Conservation (phyloP, 176 grass and related monocot genomes). For the Aegilops sharonensis region DNA sequence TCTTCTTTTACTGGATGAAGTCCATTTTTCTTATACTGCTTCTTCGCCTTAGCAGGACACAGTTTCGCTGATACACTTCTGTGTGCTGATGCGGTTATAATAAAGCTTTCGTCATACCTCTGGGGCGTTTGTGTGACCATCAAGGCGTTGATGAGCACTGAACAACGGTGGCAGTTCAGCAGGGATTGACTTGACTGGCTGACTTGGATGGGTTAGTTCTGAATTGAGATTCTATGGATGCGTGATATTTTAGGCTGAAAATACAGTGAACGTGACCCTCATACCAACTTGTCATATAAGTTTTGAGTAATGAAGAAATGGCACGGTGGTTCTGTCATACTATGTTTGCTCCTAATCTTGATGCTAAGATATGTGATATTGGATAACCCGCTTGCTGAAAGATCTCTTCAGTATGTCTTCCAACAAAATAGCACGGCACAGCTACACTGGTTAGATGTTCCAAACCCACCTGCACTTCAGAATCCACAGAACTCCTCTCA, state of each 20-base stretch:
- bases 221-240: not conserved
- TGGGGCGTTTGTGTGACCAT: not conserved
- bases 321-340: constrained; percentile 58
- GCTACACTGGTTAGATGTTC: constrained; percentile 69
- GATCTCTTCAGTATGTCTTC: constrained; percentile 71
- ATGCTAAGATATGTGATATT: constrained; percentile 80
- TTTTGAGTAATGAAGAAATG: constrained; percentile 92
- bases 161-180: constrained; percentile 12
- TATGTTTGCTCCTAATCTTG: constrained; percentile 66
- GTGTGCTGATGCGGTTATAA: not conserved
- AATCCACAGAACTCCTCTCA: constrained; percentile 59
- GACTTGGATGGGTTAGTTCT: constrained; percentile 22
- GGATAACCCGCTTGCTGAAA: constrained; percentile 72
- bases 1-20: constrained; percentile 37
- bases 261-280: constrained; percentile 11
- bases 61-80: not conserved
- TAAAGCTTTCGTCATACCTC: constrained; percentile 1
- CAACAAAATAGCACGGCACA: constrained; percentile 59
- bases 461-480: constrained; percentile 55
- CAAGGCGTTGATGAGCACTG: constrained; percentile 6
- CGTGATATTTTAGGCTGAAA: constrained; percentile 20
- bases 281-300: not conserved
- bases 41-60: constrained; percentile 10
- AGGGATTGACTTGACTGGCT: constrained; percentile 19
- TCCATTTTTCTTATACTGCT: constrained; percentile 10